phyloP scores from a whole-genome alignment of 164 flowering plant genomes.

The Liquidambar formosana region DNA sequence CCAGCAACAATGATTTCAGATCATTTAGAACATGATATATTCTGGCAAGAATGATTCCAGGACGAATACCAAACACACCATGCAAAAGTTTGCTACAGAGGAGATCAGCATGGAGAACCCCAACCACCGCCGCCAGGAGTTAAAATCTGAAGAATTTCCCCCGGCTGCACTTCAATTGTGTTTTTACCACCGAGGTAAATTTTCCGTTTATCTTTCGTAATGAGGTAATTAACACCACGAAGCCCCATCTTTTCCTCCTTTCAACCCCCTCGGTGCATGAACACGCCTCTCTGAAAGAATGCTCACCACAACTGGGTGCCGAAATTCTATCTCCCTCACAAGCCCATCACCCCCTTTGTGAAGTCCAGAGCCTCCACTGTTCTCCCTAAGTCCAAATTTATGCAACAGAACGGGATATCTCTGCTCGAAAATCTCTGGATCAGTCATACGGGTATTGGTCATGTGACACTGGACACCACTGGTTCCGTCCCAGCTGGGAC shows the following conservation, averaged over 20 bases:
- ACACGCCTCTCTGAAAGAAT: conserved; percentile 97
- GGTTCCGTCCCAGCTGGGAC: conserved; percentile 92
- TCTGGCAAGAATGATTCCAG: not conserved
- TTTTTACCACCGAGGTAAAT: conserved; percentile 93
- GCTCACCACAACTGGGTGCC: conserved; percentile 78
- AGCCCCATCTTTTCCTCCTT: conserved; percentile 84
- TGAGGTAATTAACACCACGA: conserved; percentile 80
- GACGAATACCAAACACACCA: not conserved
- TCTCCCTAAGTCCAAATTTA: conserved; percentile 73
- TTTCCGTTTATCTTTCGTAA: conserved; percentile 63
- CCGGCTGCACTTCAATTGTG: conserved; percentile 68
- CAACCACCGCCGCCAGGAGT: conserved; percentile 99
- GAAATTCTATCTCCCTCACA: conserved; percentile 89
- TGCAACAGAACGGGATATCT: conserved; percentile 90
- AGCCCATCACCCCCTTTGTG: conserved; percentile 94
- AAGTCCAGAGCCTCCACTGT: conserved; percentile 82
- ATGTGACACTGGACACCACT: conserved; percentile 98
- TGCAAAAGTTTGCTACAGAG: not conserved
- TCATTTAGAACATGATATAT: no score
- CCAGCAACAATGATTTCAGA: no score
- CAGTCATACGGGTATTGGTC: conserved; percentile 98
- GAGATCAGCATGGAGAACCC: conserved; percentile 41
- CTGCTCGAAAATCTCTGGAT: conserved; percentile 98
- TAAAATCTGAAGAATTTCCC: conserved; percentile 80
- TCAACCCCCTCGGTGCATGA: conserved; percentile 89